phyloP scores from a whole-genome alignment of 2,329 filamentous ascomycete genomes.

The Escovopsis sp. region DNA sequence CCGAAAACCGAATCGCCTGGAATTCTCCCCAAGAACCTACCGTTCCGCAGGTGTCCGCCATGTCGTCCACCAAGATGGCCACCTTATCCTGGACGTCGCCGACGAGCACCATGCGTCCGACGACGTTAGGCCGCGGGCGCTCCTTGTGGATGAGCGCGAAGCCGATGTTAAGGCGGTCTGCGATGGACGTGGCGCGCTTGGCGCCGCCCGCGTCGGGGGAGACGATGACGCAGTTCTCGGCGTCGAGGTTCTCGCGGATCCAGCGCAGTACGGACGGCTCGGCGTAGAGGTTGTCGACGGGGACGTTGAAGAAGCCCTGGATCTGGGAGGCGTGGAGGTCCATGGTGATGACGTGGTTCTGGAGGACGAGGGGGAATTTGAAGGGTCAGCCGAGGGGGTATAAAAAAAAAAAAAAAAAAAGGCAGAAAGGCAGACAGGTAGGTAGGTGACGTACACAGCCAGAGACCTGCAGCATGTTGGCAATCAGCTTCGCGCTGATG shows the following conservation, averaged over 20 bases:
- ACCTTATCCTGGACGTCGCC: slow-evolving; percentile 84
- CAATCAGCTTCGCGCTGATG: slow-evolving; percentile 88
- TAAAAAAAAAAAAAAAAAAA: no score
- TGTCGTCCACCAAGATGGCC: slow-evolving; percentile 93
- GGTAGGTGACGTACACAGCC: slow-evolving; percentile 41
- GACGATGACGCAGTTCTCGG: slow-evolving; percentile 81
- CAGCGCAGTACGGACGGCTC: slow-evolving; percentile 84
- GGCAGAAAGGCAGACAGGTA: background rate
- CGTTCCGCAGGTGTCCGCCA: slow-evolving; percentile 92
- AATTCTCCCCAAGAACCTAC: slow-evolving; percentile 10
- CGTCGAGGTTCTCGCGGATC: slow-evolving; percentile 73
- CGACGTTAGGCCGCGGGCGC: slow-evolving; percentile 70
- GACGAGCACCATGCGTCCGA: slow-evolving; percentile 85
- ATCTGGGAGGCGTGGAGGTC: slow-evolving; percentile 89
- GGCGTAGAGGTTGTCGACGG: slow-evolving; percentile 69
- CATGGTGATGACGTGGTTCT: slow-evolving; percentile 68
- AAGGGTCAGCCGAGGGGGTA: background rate
- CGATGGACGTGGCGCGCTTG: slow-evolving; percentile 85
- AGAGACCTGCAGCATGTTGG: slow-evolving; percentile 92
- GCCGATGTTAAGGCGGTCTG: slow-evolving; percentile 74
- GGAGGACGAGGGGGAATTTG: no score
- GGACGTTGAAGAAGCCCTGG: slow-evolving; percentile 85
- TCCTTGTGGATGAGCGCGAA: slow-evolving; percentile 98
- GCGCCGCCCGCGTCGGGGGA: slow-evolving; percentile 90
- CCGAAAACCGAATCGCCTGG: background rate